Evolutionary conservation across 495 filamentous ascomycete species (phyloP).

Genomic region (Cudoniella acicularis): DNA sequence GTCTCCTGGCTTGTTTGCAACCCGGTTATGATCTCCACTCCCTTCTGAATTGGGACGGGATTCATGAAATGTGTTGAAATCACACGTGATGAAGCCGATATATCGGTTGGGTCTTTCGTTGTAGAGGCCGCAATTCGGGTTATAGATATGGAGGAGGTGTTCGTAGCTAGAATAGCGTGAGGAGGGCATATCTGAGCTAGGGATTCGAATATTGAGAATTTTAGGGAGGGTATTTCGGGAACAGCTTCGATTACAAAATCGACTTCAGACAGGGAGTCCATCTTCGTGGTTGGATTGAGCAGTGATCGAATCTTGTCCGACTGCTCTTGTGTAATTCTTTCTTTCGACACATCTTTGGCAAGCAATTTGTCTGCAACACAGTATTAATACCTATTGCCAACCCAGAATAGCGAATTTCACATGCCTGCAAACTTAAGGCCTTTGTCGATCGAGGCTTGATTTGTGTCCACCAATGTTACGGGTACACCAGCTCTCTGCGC

Average conservation of each 20-base stretch:
- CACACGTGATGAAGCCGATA: slow-evolving; percentile 79
- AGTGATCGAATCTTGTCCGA: slow-evolving; percentile 66
- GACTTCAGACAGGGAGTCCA: slow-evolving; percentile 76
- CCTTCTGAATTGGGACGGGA: slow-evolving; percentile 93
- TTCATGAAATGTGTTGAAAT: slow-evolving; percentile 99
- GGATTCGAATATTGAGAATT: slow-evolving; percentile 80
- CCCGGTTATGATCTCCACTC: slow-evolving; percentile 93
- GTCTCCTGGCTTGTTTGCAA: slow-evolving; percentile 85
- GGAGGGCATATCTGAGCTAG: slow-evolving; percentile 80
- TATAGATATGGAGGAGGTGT: slow-evolving; percentile 96
- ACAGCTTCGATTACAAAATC: slow-evolving; percentile 99
- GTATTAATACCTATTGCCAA: not conserved
- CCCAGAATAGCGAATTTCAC: slow-evolving; percentile 13
- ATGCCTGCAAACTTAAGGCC: slow-evolving; percentile 85
- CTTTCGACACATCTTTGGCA: slow-evolving; percentile 84
- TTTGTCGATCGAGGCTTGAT: slow-evolving; percentile 84
- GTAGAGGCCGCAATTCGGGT: slow-evolving; percentile 91
- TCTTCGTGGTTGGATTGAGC: slow-evolving; percentile 63
- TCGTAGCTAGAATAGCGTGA: slow-evolving; percentile 91
- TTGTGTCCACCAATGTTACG: slow-evolving; percentile 83
- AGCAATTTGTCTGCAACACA: slow-evolving; percentile 72
- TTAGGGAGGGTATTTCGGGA: slow-evolving; percentile 85
- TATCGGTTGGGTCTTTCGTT: slow-evolving; percentile 68
- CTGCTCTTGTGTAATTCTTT: slow-evolving; percentile 72
- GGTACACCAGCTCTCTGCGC: slow-evolving; percentile 80